Conservation (phyloP, 805 yeast species). For the Teunomyces gatunensis region DNA sequence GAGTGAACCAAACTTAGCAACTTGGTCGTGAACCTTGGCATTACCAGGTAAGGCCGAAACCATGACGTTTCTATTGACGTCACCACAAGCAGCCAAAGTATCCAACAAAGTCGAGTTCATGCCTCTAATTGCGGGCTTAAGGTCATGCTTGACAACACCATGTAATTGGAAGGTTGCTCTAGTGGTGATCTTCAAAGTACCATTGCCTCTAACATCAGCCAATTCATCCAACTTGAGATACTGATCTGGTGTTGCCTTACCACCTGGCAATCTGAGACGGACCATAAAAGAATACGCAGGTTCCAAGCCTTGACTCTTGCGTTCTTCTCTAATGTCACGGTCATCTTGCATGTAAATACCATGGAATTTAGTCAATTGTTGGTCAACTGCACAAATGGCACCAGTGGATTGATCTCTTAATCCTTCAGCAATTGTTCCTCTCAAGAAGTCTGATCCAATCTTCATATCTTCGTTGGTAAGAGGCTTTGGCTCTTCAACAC, state of each 20-base stretch:
- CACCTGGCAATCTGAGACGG: conserved; percentile 93
- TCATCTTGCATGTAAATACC: conserved; percentile 99
- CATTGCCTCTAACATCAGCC: conserved; percentile 81
- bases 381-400: conserved; percentile 85
- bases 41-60: conserved; percentile 85
- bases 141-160: conserved; percentile 86
- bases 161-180: conserved; percentile 97
- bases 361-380: conserved; percentile 94
- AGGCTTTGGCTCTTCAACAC: conserved; percentile 86
- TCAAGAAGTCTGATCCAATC: conserved; percentile 75
- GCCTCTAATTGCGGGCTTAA: conserved; percentile 88
- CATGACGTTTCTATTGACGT: conserved; percentile 95
- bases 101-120: conserved; percentile 90
- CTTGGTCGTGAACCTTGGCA: conserved; percentile 75
- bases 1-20: conserved; percentile 56
- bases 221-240: conserved; percentile 85
- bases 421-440: conserved; percentile 93
- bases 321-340: conserved; percentile 89
- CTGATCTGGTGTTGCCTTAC: conserved; percentile 81
- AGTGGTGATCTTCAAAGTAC: conserved; percentile 90
- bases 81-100: conserved; percentile 97
- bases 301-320: conserved; percentile 89
- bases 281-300: conserved; percentile 98
- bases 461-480: conserved; percentile 96
- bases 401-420: conserved; percentile 81